Evolutionary conservation across 2,329 filamentous ascomycete genomes (phyloP), one percentile per base, ranked within the genome.

Genomic region (Diaporthe aspalathi): DNA sequence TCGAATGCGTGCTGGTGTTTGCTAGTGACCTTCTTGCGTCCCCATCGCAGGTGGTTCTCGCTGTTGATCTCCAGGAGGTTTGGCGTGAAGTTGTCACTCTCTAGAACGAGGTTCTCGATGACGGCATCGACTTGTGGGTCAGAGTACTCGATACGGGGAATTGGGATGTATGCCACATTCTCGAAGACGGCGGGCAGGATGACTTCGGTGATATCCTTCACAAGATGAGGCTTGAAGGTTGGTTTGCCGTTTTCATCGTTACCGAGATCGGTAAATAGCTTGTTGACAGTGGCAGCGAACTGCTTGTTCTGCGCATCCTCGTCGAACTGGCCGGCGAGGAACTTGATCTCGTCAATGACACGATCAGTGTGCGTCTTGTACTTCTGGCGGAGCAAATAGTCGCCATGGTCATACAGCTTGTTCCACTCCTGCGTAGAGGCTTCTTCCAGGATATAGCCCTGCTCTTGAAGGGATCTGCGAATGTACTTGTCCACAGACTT

Each of bases 41-140:
- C 96, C 91, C 93, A 97, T 76, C 93, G 91, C 89, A 95, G 94
- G 85, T 96, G 97, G 85, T 98, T 96, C 84, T 98, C 95, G 79
- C 91, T 96, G 72, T 91, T 89, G 73, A 98, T 88, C 81, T 99
- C 95, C 49, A 97, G 82, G 6, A 95, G 88, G 77, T 99, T 99
- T 74, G 96, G 96, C 83, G 95, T 94, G 76, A 99, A 91, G 83
- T 99, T 99, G 85, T 98, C 95, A 75, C 94, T 95, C 84, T 99
- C 96, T 67, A 99, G 89, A 56, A 98, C 92, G 14, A 99, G 85
- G 81, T 99, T 99, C 85, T 99, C 96, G 54, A 99, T 89, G 62
- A 98, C 89, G 62, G 92, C 92, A 81, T 99, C 96, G 66, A 97
- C 86, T 86, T 92, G 90, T 2, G 89, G 87, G 76, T 98, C 96